Conservation (phyloP, 2,329 filamentous ascomycete species). For the Fusarium palustre region DNA sequence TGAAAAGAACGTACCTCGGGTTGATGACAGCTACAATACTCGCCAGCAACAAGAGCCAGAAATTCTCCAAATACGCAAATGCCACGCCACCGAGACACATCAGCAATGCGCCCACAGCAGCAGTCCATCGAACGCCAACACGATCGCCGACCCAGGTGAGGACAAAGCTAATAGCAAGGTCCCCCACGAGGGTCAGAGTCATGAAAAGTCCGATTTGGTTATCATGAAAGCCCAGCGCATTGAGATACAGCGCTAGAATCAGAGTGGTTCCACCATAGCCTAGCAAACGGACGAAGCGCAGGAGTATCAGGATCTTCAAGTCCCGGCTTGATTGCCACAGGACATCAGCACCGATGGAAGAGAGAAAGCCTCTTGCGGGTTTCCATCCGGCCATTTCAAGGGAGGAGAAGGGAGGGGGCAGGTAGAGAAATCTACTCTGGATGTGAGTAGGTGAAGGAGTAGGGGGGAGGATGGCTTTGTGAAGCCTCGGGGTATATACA, state of each 20-base stretch:
- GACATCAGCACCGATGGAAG: slow-evolving; percentile 35
- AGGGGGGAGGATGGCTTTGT: not conserved
- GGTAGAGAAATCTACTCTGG: not conserved
- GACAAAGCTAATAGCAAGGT: slow-evolving; percentile 42
- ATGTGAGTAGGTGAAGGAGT: not conserved
- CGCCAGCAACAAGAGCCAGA: slow-evolving; percentile 34
- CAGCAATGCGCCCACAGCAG: slow-evolving; percentile 26
- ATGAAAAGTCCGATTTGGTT: slow-evolving; percentile 39
- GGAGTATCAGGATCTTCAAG: slow-evolving; percentile 37
- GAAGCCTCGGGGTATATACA: not conserved
- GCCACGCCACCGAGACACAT: slow-evolving; percentile 36
- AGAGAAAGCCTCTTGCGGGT: slow-evolving; percentile 16
- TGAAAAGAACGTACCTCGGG: slow-evolving; percentile 28
- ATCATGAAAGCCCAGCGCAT: slow-evolving; percentile 35
- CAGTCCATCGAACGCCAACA: slow-evolving; percentile 32
- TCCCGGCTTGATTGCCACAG: slow-evolving; percentile 38
- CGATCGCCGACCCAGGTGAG: slow-evolving; percentile 40
- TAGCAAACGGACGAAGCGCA: slow-evolving; percentile 37
- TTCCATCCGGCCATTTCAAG: slow-evolving; percentile 18
- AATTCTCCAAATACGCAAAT: slow-evolving; percentile 37
- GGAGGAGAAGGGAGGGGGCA: not conserved
- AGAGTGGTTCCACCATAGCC: slow-evolving; percentile 42
- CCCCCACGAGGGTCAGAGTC: slow-evolving; percentile 40
- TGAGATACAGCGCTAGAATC: slow-evolving; percentile 40
- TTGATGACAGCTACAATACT: slow-evolving; percentile 40